Conservation (phyloP, 441 rosid genomes). For the Eruca vesicaria region DNA sequence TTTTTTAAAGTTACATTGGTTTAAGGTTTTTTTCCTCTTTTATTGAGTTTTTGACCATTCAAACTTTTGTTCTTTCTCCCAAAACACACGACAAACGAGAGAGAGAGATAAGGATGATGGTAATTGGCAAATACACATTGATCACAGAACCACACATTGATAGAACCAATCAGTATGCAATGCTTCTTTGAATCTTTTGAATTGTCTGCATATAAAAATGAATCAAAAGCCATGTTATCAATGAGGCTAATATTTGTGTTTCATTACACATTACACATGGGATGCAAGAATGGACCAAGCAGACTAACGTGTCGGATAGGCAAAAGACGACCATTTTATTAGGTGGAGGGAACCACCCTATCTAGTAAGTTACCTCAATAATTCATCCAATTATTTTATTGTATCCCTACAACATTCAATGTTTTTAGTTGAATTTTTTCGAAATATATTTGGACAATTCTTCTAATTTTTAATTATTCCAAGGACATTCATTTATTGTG, state of each 20-base stretch:
- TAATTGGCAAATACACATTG: background rate
- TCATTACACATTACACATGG: background rate
- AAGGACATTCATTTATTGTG: background rate
- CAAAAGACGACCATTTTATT: slow-evolving; percentile 9
- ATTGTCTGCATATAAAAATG: background rate
- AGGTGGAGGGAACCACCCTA: background rate
- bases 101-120: background rate
- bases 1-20: slow-evolving; percentile 13
- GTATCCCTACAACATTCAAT: background rate
- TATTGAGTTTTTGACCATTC: slow-evolving; percentile 32
- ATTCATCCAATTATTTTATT: slow-evolving; percentile 23
- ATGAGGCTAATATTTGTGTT: background rate
- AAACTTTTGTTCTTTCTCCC: background rate
- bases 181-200: background rate
- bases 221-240: background rate
- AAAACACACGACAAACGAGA: background rate
- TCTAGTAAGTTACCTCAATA: slow-evolving; percentile 25
- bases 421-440: no score
- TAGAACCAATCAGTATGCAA: background rate
- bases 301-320: slow-evolving; percentile 33
- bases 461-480: background rate
- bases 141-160: background rate
- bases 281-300: slow-evolving; percentile 2
- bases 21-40: slow-evolving; percentile 12
- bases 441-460: background rate